These are phyloP conservation scores for Diaporthe citriasiana DNA, from an alignment of 2,329 filamentous ascomycete species.

Conservation along the genomic window DNA sequence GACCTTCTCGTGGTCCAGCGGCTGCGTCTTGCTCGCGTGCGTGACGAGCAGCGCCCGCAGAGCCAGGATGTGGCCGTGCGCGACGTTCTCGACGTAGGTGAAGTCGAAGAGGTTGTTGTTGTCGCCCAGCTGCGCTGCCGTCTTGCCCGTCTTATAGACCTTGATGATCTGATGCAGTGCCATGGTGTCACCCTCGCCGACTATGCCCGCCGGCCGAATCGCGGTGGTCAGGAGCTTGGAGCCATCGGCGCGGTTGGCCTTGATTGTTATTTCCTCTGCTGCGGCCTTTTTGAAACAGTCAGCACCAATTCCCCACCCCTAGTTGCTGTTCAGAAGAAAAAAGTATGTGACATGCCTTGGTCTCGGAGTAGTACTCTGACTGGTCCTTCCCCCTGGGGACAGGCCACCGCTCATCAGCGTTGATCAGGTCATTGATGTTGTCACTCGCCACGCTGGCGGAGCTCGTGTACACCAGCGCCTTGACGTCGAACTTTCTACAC, in stretches of 20 bases:
- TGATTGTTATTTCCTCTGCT: constrained; percentile 85
- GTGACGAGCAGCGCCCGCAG: constrained; percentile 78
- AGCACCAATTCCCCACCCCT: not conserved
- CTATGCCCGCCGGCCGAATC: constrained; percentile 89
- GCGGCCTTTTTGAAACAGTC: constrained; percentile 65
- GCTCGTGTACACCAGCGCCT: constrained; percentile 90
- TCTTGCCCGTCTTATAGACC: constrained; percentile 76
- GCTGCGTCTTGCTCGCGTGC: constrained; percentile 66
- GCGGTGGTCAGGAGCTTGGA: constrained; percentile 80
- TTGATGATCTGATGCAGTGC: constrained; percentile 80
- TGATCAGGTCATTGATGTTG: constrained; percentile 81
- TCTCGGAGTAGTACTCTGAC: constrained; percentile 89
- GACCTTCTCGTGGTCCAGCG: constrained; percentile 79
- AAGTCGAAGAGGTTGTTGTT: constrained; percentile 75
- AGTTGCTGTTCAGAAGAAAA: not conserved
- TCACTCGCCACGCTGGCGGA: constrained; percentile 90
- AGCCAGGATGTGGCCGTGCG: constrained; percentile 87
- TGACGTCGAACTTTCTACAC: constrained; percentile 78
- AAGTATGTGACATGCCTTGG: constrained; percentile 73
- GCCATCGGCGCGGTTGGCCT: constrained; percentile 75
- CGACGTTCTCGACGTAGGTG: constrained; percentile 74
- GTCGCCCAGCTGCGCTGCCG: constrained; percentile 84
- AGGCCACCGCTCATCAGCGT: constrained; percentile 88
- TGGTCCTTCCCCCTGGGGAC: constrained; percentile 79
- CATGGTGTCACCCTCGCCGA: constrained; percentile 89